Conservation (phyloP, 305 asterid genomes). For the Stenogyne calaminthoides region DNA sequence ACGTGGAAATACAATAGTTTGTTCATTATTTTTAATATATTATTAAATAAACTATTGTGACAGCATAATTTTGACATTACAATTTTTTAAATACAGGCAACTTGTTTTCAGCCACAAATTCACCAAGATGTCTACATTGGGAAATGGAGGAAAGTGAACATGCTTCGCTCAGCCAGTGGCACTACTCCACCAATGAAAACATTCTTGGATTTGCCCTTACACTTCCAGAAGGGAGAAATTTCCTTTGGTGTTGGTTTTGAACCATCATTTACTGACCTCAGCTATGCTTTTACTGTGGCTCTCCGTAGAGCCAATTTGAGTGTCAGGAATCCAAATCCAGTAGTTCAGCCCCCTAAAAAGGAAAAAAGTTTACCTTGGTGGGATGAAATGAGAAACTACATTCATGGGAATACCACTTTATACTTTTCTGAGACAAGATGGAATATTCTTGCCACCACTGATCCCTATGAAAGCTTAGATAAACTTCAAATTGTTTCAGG, state of each 20-base stretch:
- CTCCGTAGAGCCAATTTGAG: conserved; percentile 98
- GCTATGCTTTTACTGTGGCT: conserved; percentile 97
- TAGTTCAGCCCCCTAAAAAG: conserved; percentile 83
- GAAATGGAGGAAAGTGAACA: conserved; percentile 90
- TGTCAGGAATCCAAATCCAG: conserved; percentile 83
- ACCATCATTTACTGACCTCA: conserved; percentile 88
- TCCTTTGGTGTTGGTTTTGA: conserved; percentile 92
- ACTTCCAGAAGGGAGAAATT: conserved; percentile 92
- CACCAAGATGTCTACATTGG: conserved; percentile 85
- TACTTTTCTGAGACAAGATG: conserved; percentile 83
- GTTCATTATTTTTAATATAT: not conserved
- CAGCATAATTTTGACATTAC: conserved; percentile 13
- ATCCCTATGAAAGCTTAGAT: conserved; percentile 90
- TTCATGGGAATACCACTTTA: conserved; percentile 82
- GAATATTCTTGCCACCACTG: conserved; percentile 92
- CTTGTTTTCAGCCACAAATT: conserved; percentile 97
- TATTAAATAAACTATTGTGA: conserved; percentile 22
- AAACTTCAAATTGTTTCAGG: conserved; percentile 73
- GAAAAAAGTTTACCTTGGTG: conserved; percentile 99
- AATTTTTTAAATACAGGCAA: conserved; percentile 72
- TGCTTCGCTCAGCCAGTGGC: conserved; percentile 96
- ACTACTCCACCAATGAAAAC: conserved; percentile 99
- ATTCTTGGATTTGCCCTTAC: conserved; percentile 87
- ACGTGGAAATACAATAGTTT: conserved; percentile 12
- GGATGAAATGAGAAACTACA: conserved; percentile 99